Conservation (phyloP, 2,329 filamentous ascomycete species). For the Botrytis fragariae region DNA sequence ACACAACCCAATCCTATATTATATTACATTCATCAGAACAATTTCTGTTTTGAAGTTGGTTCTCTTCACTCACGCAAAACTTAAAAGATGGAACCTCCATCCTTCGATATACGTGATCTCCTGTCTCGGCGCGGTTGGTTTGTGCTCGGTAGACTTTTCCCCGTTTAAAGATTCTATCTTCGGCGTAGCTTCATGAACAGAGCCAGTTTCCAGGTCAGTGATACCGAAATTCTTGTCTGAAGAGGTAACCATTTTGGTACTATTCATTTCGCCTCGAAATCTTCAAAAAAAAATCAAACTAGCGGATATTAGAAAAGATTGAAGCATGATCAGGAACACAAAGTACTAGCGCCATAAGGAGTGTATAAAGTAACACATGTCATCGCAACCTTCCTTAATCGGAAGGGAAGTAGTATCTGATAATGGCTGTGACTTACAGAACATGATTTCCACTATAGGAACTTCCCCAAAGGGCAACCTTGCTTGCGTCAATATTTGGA, state of each 20-base stretch:
- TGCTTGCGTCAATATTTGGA: too few relatives aligned
- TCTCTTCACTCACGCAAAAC: not conserved
- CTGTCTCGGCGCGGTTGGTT: not conserved
- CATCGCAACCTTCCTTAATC: too few relatives aligned
- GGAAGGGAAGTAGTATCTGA: too few relatives aligned
- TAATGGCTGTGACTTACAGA: too few relatives aligned
- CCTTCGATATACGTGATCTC: conserved; percentile 12
- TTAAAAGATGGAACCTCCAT: not conserved
- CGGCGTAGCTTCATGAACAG: not conserved
- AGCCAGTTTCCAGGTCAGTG: not conserved
- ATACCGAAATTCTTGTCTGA: not conserved
- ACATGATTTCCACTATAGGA: too few relatives aligned
- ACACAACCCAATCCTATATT: not conserved
- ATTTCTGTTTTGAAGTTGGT: not conserved
- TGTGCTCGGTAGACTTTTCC: not conserved
- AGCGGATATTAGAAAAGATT: not conserved
- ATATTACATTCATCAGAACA: not conserved
- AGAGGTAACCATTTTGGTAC: not conserved
- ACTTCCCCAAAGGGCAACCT: too few relatives aligned
- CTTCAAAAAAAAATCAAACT: not conserved
- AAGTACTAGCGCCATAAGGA: too few relatives aligned
- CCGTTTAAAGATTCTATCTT: not conserved
- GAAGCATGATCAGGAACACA: not conserved
- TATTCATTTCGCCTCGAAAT: not conserved
- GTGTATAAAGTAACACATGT: too few relatives aligned